Percentiles rank a stretch among this genome's conserved stretches.
Conservation (phyloP, 2,329 filamentous ascomycete species). For the Ampelomyces quisqualis region DNA sequence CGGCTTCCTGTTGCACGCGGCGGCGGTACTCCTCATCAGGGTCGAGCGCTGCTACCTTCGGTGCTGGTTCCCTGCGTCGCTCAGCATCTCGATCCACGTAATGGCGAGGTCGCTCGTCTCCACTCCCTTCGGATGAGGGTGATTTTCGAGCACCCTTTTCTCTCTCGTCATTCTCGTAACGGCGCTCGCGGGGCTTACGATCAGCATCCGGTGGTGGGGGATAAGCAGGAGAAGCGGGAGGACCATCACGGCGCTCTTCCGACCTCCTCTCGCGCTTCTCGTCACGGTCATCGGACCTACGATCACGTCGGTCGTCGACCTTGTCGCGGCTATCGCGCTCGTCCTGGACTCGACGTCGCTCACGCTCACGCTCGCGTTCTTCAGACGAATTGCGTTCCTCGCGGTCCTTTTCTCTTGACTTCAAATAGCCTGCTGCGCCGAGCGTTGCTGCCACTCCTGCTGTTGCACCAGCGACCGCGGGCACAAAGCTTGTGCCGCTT, state of each 20-base stretch:
- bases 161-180: slow-evolving; percentile 35
- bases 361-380: slow-evolving; percentile 47
- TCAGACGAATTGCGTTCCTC: slow-evolving; percentile 35
- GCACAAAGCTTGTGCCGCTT: slow-evolving; percentile 22
- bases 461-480: slow-evolving; percentile 31
- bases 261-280: slow-evolving; percentile 18
- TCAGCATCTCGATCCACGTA: slow-evolving; percentile 41
- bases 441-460: slow-evolving; percentile 34
- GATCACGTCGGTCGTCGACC: slow-evolving; percentile 31
- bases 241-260: slow-evolving; percentile 21
- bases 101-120: slow-evolving; percentile 39
- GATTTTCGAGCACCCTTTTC: slow-evolving; percentile 30
- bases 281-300: slow-evolving; percentile 17
- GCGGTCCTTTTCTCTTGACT: slow-evolving; percentile 33
- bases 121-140: slow-evolving; percentile 37
- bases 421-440: slow-evolving; percentile 34
- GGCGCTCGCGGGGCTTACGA: slow-evolving; percentile 33
- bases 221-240: slow-evolving; percentile 16
- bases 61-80: slow-evolving; percentile 34
- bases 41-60: slow-evolving; percentile 41
- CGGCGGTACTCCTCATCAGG: slow-evolving; percentile 55
- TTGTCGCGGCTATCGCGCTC: slow-evolving; percentile 33
- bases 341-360: slow-evolving; percentile 33
- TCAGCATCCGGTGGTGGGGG: slow-evolving; percentile 24
- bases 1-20: slow-evolving; percentile 49